A percentile compares a stretch with the other conserved stretches of the same genome.
Conservation (phyloP, 495 filamentous ascomycete genomes). For the Penicillium macrosclerotiorum region DNA sequence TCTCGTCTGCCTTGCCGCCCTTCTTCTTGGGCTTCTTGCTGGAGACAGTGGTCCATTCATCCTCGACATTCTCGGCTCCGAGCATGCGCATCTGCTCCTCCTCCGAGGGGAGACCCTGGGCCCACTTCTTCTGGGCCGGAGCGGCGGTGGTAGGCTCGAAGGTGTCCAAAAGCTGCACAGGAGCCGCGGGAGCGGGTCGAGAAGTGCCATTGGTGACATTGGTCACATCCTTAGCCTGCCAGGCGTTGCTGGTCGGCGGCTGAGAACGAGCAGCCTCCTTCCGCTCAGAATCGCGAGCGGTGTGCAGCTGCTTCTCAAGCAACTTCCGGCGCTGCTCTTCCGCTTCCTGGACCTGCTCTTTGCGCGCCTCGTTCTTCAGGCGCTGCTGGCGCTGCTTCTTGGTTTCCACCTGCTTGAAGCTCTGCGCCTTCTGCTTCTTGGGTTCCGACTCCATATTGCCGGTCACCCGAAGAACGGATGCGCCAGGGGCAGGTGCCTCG, state of each 20-base stretch:
- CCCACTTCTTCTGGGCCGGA: slow-evolving; percentile 43
- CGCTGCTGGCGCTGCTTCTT: slow-evolving; percentile 92
- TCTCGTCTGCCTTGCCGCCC: slow-evolving; percentile 40
- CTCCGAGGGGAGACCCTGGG: slow-evolving; percentile 66
- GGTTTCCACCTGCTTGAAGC: slow-evolving; percentile 60
- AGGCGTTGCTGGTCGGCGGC: slow-evolving; percentile 59
- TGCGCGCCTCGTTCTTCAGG: slow-evolving; percentile 73
- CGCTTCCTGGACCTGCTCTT: slow-evolving; percentile 65
- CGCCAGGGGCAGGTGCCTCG: slow-evolving; percentile 63
- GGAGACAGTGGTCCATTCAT: slow-evolving; percentile 73
- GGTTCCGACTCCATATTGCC: slow-evolving; percentile 57
- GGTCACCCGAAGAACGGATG: slow-evolving; percentile 75
- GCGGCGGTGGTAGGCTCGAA: slow-evolving; percentile 54
- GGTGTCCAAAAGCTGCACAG: slow-evolving; percentile 69
- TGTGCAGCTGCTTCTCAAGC: slow-evolving; percentile 76
- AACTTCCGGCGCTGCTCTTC: slow-evolving; percentile 70
- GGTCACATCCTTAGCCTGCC: slow-evolving; percentile 48
- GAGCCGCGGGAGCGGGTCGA: slow-evolving; percentile 23
- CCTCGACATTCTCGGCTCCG: slow-evolving; percentile 53
- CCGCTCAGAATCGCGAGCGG: slow-evolving; percentile 76
- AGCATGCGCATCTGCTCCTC: slow-evolving; percentile 81
- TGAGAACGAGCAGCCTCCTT: slow-evolving; percentile 68
- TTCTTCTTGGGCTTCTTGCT: slow-evolving; percentile 65
- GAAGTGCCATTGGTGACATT: slow-evolving; percentile 29
- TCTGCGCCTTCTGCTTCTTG: slow-evolving; percentile 62